phyloP scores from a whole-genome alignment of 2,329 filamentous ascomycete genomes.

The Aspergillus nomiae region DNA sequence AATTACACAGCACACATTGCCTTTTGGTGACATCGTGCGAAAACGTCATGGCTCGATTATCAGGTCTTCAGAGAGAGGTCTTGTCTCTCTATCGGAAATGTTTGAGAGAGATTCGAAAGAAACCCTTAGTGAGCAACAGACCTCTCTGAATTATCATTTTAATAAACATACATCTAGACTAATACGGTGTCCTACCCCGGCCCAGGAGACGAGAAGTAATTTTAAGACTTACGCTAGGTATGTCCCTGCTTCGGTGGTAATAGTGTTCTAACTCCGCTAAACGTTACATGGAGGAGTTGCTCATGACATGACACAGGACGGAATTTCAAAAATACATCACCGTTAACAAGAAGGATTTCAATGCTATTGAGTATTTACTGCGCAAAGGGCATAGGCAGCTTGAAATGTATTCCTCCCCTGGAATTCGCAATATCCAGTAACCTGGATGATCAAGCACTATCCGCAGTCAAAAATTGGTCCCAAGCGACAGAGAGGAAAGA shows the following conservation, averaged over 20 bases:
- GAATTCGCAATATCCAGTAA: constrained; percentile 71
- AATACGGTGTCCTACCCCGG: background rate
- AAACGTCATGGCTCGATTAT: constrained; percentile 55
- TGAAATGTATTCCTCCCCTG: constrained; percentile 76
- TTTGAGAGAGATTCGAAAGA: constrained; percentile 76
- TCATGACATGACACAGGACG: constrained; percentile 48
- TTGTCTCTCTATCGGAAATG: constrained; percentile 83
- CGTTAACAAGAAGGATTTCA: constrained; percentile 82
- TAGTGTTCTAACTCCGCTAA: constrained; percentile 2
- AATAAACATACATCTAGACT: constrained; percentile 1
- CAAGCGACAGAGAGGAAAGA: background rate
- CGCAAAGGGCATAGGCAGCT: constrained; percentile 80
- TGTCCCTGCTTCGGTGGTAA: constrained; percentile 11
- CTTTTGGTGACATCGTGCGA: background rate
- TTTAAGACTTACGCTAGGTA: constrained; percentile 48
- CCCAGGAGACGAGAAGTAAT: constrained; percentile 43
- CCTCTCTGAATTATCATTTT: background rate
- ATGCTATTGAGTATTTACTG: constrained; percentile 79
- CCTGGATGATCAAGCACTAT: constrained; percentile 3
- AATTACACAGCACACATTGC: background rate
- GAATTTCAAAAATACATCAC: constrained; percentile 74
- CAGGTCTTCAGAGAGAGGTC: constrained; percentile 89
- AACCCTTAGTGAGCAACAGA: constrained; percentile 65
- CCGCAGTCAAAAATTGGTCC: background rate
- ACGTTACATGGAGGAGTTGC: constrained; percentile 12